Percentiles rank a stretch among this genome's conserved stretches.
Conservation (phyloP, 305 asterid species). For the Fraxinus nigra region DNA sequence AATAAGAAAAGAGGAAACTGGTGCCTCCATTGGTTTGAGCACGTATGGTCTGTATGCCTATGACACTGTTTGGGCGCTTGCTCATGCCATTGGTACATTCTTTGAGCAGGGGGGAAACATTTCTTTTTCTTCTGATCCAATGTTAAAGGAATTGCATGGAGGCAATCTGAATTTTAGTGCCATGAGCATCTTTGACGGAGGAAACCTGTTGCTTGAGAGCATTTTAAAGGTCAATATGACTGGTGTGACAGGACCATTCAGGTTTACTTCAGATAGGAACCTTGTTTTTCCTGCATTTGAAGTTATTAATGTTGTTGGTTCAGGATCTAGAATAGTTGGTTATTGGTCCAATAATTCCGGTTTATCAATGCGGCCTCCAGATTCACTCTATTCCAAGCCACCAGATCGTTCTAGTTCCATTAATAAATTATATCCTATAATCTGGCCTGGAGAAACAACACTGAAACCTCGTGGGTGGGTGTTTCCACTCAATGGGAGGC, state of each 20-base stretch:
- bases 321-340: conserved; percentile 43
- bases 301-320: conserved; percentile 59
- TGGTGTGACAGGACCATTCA: conserved; percentile 46
- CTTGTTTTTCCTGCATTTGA: conserved; percentile 51
- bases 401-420: conserved; percentile 40
- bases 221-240: conserved; percentile 39
- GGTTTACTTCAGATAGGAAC: conserved; percentile 39
- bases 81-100: conserved; percentile 44
- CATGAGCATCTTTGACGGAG: conserved; percentile 42
- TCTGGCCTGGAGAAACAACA: conserved; percentile 67
- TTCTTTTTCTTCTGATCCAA: conserved; percentile 36
- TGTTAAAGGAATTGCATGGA: conserved; percentile 6
- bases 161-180: conserved; percentile 24
- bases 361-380: conserved; percentile 50
- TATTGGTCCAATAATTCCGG: conserved; percentile 65
- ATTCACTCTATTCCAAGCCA: conserved; percentile 30
- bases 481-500: conserved; percentile 58
- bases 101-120: conserved; percentile 34
- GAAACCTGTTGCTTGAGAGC: conserved; percentile 28
- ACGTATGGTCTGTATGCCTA: conserved; percentile 50
- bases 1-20: conserved; percentile 6
- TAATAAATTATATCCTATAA: conserved; percentile 30
- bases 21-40: conserved; percentile 29
- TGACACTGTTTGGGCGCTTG: conserved; percentile 59
- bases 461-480: conserved; percentile 76